A percentile compares a stretch with the other conserved stretches of the same genome.
These are phyloP conservation scores for Kwoniella shandongensis DNA, from an alignment of 768 basidiomycete species.

Conservation along the genomic window DNA sequence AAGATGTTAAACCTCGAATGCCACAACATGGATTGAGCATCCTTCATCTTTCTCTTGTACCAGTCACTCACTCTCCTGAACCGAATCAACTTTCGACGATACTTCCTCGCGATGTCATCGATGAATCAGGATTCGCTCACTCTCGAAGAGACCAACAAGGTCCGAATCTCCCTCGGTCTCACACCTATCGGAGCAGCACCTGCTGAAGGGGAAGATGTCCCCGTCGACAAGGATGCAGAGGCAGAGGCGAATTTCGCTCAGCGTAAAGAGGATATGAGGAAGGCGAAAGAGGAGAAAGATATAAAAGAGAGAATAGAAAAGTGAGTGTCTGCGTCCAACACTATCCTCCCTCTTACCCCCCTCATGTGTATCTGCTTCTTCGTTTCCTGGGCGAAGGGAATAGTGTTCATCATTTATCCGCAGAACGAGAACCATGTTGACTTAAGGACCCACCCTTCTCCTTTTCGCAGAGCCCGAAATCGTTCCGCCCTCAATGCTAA, in stretches of 20 bases:
- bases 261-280: constrained; percentile 64
- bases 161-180: constrained; percentile 88
- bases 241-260: constrained; percentile 85
- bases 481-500: constrained; percentile 85
- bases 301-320: constrained; percentile 59
- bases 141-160: constrained; percentile 61
- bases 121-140: constrained; percentile 43
- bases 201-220: constrained; percentile 60
- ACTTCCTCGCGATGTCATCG: constrained; percentile 4
- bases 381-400: not conserved
- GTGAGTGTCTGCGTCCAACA: constrained; percentile 57
- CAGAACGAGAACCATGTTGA: constrained; percentile 7
- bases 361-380: not conserved
- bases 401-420: constrained; percentile 18
- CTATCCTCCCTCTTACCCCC: not conserved
- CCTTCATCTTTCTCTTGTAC: not conserved
- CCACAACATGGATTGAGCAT: constrained; percentile 1
- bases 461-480: constrained; percentile 68
- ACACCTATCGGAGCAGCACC: constrained; percentile 78
- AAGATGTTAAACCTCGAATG: constrained; percentile 2
- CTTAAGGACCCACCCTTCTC: not conserved
- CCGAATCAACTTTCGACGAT: not conserved
- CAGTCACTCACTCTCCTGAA: not conserved
- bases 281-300: constrained; percentile 56
- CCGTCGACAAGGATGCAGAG: constrained; percentile 62